Evolutionary conservation across 2,329 filamentous ascomycete genomes (phyloP), one percentile per base, ranked within the genome.

Genomic region (Colletotrichum sp.): DNA sequence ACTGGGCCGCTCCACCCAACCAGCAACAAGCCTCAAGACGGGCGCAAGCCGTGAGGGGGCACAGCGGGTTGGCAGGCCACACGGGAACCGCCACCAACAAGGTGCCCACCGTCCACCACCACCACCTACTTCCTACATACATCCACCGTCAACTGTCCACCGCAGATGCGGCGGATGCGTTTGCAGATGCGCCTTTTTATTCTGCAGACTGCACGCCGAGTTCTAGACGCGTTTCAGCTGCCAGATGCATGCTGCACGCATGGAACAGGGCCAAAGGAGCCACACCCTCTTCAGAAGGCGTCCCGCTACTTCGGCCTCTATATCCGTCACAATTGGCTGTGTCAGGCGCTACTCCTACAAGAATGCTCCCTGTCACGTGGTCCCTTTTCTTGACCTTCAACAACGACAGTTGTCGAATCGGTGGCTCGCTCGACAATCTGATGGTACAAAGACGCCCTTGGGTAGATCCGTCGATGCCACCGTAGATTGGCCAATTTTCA

Each of bases 151-250:
- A 24, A 28, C 38, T 30, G n/a, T 30, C 24, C 64, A 55, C 38
- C 16, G 66, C 52, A 58, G 48, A 16, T 21, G 43, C 43, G 43
- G 43, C 43, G 43, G 43, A 8, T 36, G 32, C 24, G 21, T 61
- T 21, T 61, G 58, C 30, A 38, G 52, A 30, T 62, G 69, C 72
- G 24, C 24, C 52, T 66, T 68, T 61, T 60, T 34, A 13, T 38
- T 68, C 64, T 69, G 28, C 64, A 62, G 55, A 26, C n/a, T 28
- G 38, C 28, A 52, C 34, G 28, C 71, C 66, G 36, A 75, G 74
- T 76, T 74, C 70, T 70, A 52, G 65, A 74, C 58, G 70, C 62
- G 71, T 76, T 76, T 76, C 74, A 76, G 58, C 52, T 76, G 60
- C 34, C 52, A 66, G 36, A 55, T 66, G 71, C 71, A 66, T 34